These are phyloP conservation scores for Leishmania tarentolae DNA, from an alignment of 208 protist species.

Conservation along the genomic window DNA sequence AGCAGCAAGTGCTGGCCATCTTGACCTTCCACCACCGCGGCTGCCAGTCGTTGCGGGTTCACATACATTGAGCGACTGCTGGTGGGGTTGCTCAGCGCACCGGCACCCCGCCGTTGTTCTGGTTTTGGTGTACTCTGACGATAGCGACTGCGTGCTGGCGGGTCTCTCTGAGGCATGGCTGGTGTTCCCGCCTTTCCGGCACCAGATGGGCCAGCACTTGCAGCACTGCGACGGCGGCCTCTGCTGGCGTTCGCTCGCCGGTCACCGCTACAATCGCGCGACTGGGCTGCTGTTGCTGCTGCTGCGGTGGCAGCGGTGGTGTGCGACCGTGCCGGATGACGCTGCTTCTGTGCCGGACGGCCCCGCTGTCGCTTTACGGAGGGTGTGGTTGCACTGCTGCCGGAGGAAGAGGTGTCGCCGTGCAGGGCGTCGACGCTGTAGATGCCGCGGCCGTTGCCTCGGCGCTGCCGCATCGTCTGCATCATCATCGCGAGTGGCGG, in stretches of 20 bases:
- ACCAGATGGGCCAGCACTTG: neutral
- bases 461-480: slow-evolving; percentile 9
- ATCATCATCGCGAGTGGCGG: slow-evolving; percentile 32
- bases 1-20: neutral
- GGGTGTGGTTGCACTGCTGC: neutral
- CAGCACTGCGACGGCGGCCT: slow-evolving; percentile 1
- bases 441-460: neutral
- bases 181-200: neutral
- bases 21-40: neutral
- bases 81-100: neutral
- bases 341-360: neutral
- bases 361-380: neutral
- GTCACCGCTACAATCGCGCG: neutral
- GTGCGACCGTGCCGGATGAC: too few relatives aligned
- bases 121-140: neutral
- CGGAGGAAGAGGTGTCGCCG: slow-evolving; percentile 1
- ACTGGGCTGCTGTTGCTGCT: neutral
- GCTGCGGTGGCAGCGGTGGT: neutral
- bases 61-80: neutral
- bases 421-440: neutral
- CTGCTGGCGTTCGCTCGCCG: neutral
- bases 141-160: neutral
- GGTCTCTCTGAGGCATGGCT: neutral
- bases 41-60: neutral
- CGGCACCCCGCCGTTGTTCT: neutral